phyloP scores from a whole-genome alignment of 306 rosid species.

The Sicyos baderoa region DNA sequence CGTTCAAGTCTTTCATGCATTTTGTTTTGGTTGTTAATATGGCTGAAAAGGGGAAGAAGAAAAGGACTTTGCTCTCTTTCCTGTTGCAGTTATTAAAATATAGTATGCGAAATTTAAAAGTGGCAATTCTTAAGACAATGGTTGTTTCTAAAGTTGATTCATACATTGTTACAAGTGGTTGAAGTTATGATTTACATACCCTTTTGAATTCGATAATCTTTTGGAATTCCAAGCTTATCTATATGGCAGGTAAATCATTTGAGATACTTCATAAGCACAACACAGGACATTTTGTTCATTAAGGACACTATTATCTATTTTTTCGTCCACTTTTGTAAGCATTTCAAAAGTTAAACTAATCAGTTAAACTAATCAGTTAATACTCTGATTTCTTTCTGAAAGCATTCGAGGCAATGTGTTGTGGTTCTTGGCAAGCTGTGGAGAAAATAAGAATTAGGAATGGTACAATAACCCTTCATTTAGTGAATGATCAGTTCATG shows the following conservation, averaged over 20 bases:
- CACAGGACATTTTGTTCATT: neutral
- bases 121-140: neutral
- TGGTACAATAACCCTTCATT: constrained; percentile 51
- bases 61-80: neutral
- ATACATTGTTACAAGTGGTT: neutral
- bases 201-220: neutral
- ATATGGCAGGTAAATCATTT: neutral
- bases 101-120: neutral
- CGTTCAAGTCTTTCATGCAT: neutral
- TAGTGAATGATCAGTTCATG: constrained; percentile 31
- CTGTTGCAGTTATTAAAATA: neutral
- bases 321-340: neutral
- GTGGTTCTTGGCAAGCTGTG: constrained; percentile 69
- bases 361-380: constrained; percentile 17
- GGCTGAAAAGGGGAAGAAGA: neutral
- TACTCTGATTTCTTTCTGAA: constrained; percentile 19
- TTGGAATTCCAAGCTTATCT: neutral
- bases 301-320: neutral
- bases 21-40: constrained; percentile 2
- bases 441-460: constrained; percentile 42
- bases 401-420: constrained; percentile 70
- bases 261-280: neutral
- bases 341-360: constrained; percentile 8
- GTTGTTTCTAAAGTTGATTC: neutral
- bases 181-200: neutral